A percentile compares a stretch with the other conserved stretches of the same genome.
Conservation (phyloP, 129 eudicot genomes). For the Deinandra increscens region DNA sequence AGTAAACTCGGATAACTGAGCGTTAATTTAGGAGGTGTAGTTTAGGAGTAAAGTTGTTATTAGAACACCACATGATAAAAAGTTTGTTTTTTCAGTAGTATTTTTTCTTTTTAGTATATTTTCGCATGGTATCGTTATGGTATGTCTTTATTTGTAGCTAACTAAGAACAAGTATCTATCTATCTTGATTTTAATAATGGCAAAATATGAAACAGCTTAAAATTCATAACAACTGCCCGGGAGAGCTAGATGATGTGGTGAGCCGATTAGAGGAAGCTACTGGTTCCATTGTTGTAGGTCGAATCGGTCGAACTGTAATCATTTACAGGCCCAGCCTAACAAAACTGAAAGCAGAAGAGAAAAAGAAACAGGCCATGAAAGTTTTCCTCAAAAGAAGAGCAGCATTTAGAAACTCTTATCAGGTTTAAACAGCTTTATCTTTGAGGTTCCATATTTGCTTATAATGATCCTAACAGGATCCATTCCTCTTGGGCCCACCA, state of each 20-base stretch:
- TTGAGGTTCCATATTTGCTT: not conserved
- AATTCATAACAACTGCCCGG: slow-evolving; percentile 68
- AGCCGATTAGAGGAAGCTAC: slow-evolving; percentile 62
- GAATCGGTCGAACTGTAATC: slow-evolving; percentile 78
- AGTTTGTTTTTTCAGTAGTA: not conserved
- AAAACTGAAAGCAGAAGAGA: slow-evolving; percentile 65
- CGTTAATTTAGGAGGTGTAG: too few relatives aligned
- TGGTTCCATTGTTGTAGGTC: slow-evolving; percentile 67
- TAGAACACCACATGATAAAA: too few relatives aligned
- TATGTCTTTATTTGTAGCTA: not conserved
- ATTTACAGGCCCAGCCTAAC: slow-evolving; percentile 74
- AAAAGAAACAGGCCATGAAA: slow-evolving; percentile 55
- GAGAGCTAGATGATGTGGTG: slow-evolving; percentile 72
- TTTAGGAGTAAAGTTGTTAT: too few relatives aligned
- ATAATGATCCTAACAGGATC: not conserved
- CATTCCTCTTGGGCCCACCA: too few relatives aligned
- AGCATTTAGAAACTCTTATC: slow-evolving; percentile 31
- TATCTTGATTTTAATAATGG: not conserved
- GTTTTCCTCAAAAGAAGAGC: slow-evolving; percentile 39
- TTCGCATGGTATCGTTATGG: not conserved
- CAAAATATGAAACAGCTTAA: slow-evolving; percentile 46
- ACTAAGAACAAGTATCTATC: too few relatives aligned
- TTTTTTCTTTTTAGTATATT: not conserved
- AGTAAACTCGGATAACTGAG: too few relatives aligned
- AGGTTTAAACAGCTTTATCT: slow-evolving; percentile 34